Base-by-base conservation (phyloP, 2,329 filamentous ascomycete genomes). In the Alternaria atra region DNA sequence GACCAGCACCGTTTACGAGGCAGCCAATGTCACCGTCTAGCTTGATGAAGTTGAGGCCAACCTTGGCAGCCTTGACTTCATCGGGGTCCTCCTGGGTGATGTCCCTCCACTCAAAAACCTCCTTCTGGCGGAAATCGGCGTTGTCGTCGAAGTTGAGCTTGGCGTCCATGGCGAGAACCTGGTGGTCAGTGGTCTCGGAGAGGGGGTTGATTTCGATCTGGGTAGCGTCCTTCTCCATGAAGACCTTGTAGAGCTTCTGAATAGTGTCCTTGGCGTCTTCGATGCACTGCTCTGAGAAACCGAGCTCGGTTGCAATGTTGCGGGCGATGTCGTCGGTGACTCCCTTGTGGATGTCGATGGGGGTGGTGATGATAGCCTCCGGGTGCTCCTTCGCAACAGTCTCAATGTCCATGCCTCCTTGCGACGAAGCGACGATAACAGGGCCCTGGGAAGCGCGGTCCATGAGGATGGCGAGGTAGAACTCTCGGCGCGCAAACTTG, bases 181-280 rank as follows among this genome's bases (percentile, higher is more conserved):
- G 88, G 87, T 98, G 94, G 84, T 99, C 95, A 55, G 92, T 96
- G 65, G 95, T 99, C 87, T 99, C 95, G 55, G 93, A 97, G 50
- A 99, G 89, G 65, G 95, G 95, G 88, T 99, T 99, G 86, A 99
- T 99, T 85, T 99, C 95, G 78, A 99, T 98, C 85, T 99, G 95
- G 64, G 95, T 99, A 60, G 94, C 92, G 82, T 99, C 95, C 85
- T 93, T 96, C 86, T 99, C 95, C 85, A 91, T 89, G 87, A 99
- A 99, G 83, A 98, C 91, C 85, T 93, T 91, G 90, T 99, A 99
- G 68, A 99, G 90, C 85, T 97, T 98, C 87, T 99, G 91, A 84
- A 99, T 97, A 69, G 93, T 97, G 79, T 92, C 89, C 85, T 93
- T 96, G 79, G 94, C 95, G 64, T 97, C 93, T 81, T 96, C 91